Base-by-base conservation (phyloP, 371 early-diverging fungal species). In the Syncephalis plumigaleata region DNA sequence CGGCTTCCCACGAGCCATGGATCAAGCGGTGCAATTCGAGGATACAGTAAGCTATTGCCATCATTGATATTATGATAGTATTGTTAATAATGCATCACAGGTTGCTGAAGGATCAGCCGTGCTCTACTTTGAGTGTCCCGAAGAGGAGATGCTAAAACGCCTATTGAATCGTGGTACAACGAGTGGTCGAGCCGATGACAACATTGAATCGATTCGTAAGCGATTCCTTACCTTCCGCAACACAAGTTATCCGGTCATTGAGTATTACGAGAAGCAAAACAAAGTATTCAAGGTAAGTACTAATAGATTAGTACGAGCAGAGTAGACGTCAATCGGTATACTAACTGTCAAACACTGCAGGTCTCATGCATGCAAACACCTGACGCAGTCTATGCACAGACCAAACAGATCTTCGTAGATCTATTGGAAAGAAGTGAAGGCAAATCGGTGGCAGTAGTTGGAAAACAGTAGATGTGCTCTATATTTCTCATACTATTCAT, bases 1-100 rank as follows among this genome's bases (percentile, higher is more conserved):
- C 52, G 98, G 95, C 0, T 97, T 95, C 77, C 98, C 98, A 9
- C 68, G 96, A 20, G 77, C 82, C 56, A 69, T 95, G 73, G 93
- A 88, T 50, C 98, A 97, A 65, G 94, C 90, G 7, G 47, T 77
- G 52, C 77, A 81, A 50, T 97, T 97, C 64, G 95, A 96, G 69
- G 77, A 87, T 54, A 69, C 67, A 22, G 89, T 89, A 52, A 59
- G 75, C 54, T 16, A 25, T 39, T n/a, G n/a, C n/a, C 11, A 25
- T 36, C 2, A 15, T 13, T 21, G 23, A 31, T 20, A 47, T 20
- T 37, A 24, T 9, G 9, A 22, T 39, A 15, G 3, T 31, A 26
- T 8, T 25, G 3, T 16, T 40, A 24, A n/a, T 42, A n/a, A 2
- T 38, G 23, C 13, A 16, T 22, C n/a, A 3, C 47, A 79, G 77